phyloP scores from a whole-genome alignment of 208 protist species.

The Plasmodiophora brassicae region DNA sequence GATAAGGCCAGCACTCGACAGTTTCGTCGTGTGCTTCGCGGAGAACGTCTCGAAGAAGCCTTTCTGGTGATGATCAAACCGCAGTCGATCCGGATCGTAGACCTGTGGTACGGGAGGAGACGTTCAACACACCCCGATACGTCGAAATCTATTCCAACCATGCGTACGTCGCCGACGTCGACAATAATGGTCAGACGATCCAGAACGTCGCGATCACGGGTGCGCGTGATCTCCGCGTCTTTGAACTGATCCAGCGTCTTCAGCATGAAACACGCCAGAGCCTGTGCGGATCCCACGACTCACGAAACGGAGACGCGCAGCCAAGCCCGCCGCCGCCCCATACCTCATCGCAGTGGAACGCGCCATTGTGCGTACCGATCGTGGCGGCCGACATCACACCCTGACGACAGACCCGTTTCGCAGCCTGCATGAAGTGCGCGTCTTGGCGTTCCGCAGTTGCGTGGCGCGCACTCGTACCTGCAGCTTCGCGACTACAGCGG shows the following conservation, averaged over 20 bases:
- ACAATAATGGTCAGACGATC: neutral
- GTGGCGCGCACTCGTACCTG: too few relatives aligned
- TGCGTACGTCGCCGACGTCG: conserved; percentile 12
- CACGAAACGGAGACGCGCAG: neutral
- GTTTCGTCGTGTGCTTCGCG: conserved; percentile 69
- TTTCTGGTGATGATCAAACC: conserved; percentile 79
- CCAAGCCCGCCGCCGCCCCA: too few relatives aligned
- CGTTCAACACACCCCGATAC: neutral
- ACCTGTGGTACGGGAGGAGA: neutral
- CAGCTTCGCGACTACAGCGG: too few relatives aligned
- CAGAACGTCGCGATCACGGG: neutral
- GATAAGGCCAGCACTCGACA: conserved; percentile 82
- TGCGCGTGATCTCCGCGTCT: neutral
- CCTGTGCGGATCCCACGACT: neutral
- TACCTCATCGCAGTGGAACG: neutral
- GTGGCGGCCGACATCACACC: too few relatives aligned
- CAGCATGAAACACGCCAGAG: conserved; percentile 9
- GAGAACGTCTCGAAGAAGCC: conserved; percentile 79
- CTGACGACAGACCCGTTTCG: too few relatives aligned
- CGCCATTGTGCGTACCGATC: neutral
- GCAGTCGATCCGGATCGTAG: neutral
- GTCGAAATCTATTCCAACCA: neutral
- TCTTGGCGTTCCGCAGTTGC: too few relatives aligned
- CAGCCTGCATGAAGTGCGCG: too few relatives aligned
- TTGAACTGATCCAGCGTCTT: neutral